Percentiles rank a stretch among this genome's conserved stretches.
phyloP scores from a whole-genome alignment of 306 rosid species.

The Amphicarpaea edgeworthii region DNA sequence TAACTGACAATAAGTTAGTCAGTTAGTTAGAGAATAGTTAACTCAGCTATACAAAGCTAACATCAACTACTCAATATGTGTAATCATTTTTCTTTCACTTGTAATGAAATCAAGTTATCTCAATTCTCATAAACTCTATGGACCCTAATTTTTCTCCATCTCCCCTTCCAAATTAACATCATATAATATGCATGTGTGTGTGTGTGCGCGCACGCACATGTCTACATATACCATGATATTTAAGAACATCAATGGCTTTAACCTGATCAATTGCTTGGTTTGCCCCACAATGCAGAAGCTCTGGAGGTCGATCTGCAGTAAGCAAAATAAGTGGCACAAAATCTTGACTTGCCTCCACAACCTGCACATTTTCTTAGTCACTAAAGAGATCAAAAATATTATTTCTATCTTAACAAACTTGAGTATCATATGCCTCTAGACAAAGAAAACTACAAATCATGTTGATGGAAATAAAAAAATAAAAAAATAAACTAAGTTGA shows the following conservation, averaged over 20 bases:
- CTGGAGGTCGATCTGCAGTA: conserved; percentile 97
- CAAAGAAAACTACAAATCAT: conserved; percentile 31
- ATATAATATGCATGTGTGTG: neutral
- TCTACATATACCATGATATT: neutral
- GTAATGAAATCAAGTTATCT: neutral
- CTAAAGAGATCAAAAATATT: conserved; percentile 33
- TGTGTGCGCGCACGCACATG: neutral
- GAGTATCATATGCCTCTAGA: conserved; percentile 32
- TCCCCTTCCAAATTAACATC: neutral
- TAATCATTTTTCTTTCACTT: neutral
- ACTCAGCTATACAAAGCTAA: neutral
- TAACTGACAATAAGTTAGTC: neutral
- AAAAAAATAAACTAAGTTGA: conserved; percentile 31
- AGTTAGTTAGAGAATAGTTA: neutral
- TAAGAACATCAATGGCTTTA: conserved; percentile 5
- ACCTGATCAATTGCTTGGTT: conserved; percentile 97
- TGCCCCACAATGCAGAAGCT: conserved; percentile 85
- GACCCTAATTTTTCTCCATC: neutral
- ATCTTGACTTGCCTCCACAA: conserved; percentile 97
- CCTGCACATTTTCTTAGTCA: conserved; percentile 57
- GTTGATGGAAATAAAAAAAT: conserved; percentile 19
- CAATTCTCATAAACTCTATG: neutral
- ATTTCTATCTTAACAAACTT: conserved; percentile 21
- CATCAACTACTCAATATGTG: neutral
- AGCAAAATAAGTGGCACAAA: conserved; percentile 88